phyloP scores from a whole-genome alignment of 2,329 filamentous ascomycete genomes.

The Claviceps pazoutovae region DNA sequence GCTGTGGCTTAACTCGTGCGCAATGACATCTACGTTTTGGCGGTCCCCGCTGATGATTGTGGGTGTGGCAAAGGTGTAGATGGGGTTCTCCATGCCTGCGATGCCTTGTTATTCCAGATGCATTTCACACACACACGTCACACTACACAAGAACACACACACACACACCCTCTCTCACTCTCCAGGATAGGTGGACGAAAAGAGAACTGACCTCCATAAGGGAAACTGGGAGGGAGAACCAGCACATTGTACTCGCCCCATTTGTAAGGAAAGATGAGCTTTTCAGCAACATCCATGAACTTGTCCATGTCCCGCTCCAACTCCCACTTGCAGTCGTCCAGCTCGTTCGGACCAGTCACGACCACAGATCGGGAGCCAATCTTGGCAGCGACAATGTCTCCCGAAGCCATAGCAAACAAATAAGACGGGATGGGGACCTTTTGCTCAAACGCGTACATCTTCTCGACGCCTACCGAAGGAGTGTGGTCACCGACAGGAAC shows the following conservation, averaged over 20 bases:
- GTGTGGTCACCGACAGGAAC: constrained; percentile 38
- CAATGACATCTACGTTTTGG: constrained; percentile 92
- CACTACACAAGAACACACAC: too few relatives aligned
- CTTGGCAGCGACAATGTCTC: constrained; percentile 72
- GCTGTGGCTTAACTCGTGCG: constrained; percentile 62
- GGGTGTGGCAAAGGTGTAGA: constrained; percentile 90
- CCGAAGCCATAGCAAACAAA: constrained; percentile 79
- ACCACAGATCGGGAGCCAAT: constrained; percentile 79
- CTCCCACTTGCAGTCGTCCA: constrained; percentile 77
- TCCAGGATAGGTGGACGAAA: background rate
- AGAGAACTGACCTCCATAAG: constrained; percentile 54
- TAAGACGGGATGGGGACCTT: constrained; percentile 88
- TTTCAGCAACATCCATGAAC: constrained; percentile 78
- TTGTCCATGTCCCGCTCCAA: constrained; percentile 82
- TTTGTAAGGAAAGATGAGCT: constrained; percentile 68
- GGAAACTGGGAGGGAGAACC: constrained; percentile 79
- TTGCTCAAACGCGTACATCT: constrained; percentile 76
- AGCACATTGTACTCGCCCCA: constrained; percentile 96
- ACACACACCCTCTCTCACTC: background rate
- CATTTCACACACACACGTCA: background rate
- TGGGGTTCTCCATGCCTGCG: constrained; percentile 72
- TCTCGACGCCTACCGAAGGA: constrained; percentile 32
- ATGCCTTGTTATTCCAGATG: background rate
- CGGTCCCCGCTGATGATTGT: constrained; percentile 84
- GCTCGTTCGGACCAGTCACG: constrained; percentile 75